phyloP scores from a whole-genome alignment of 1,284 basidiomycete species.

The Porogramme epimiltina region DNA sequence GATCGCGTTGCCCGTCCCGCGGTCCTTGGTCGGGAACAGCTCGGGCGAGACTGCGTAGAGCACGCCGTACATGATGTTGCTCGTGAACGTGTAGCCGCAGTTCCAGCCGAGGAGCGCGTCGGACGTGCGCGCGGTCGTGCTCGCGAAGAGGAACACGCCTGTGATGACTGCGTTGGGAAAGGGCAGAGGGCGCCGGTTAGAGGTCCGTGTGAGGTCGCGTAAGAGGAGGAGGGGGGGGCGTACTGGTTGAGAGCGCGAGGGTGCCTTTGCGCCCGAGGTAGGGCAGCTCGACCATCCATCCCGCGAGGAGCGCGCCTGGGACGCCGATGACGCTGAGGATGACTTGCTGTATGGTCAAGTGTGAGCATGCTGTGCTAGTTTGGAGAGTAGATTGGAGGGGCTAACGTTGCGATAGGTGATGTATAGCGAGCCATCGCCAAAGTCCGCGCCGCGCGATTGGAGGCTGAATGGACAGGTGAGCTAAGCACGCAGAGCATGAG shows the following conservation, averaged over 20 bases:
- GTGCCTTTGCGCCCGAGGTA: slow-evolving; percentile 62
- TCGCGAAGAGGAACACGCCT: slow-evolving; percentile 66
- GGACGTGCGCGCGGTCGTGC: slow-evolving; percentile 64
- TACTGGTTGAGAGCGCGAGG: slow-evolving; percentile 57
- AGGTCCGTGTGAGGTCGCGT: no score
- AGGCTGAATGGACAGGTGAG: slow-evolving; percentile 38
- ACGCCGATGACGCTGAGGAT: slow-evolving; percentile 69
- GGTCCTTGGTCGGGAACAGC: slow-evolving; percentile 68
- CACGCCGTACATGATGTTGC: slow-evolving; percentile 74
- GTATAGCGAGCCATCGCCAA: slow-evolving; percentile 59
- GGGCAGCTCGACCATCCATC: slow-evolving; percentile 57
- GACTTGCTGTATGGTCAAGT: slow-evolving; percentile 46
- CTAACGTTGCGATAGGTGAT: slow-evolving; percentile 66
- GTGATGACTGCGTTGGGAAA: slow-evolving; percentile 61
- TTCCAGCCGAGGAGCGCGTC: slow-evolving; percentile 71
- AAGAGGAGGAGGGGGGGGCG: slow-evolving; percentile 17
- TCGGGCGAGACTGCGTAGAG: slow-evolving; percentile 68
- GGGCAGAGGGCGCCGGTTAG: not conserved
- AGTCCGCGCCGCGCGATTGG: slow-evolving; percentile 54
- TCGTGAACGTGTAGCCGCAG: slow-evolving; percentile 63
- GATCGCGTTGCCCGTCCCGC: slow-evolving; percentile 73
- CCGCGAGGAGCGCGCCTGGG: slow-evolving; percentile 63
- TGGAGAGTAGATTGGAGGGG: not conserved
- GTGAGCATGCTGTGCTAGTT: not conserved
- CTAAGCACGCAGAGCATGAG: no score